Percentiles rank a stretch among this genome's conserved stretches.
Conservation (phyloP, 2,329 filamentous ascomycete species). For the Phymatotrichopsis omnivora region DNA sequence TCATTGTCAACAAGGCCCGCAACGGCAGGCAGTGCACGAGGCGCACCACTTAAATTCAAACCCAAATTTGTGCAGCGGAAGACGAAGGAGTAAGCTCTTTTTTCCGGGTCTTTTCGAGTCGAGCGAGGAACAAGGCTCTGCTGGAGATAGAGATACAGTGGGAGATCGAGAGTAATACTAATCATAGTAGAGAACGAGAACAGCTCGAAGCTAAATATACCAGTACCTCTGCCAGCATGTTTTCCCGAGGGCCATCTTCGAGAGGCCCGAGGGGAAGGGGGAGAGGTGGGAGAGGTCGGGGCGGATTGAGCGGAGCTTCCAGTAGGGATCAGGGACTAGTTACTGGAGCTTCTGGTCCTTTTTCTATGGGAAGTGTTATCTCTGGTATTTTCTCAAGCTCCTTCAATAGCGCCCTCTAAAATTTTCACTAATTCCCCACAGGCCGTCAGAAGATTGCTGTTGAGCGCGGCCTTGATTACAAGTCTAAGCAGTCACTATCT, state of each 20-base stretch:
- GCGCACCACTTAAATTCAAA: slow-evolving; percentile 28
- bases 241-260: slow-evolving; percentile 12
- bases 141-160: not conserved
- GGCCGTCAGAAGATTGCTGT: slow-evolving; percentile 16
- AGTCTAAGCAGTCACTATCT: slow-evolving; percentile 2
- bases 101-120: not conserved
- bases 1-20: slow-evolving; percentile 16
- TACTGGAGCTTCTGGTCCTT: slow-evolving; percentile 28
- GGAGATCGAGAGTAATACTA: not conserved
- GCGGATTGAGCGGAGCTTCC: slow-evolving; percentile 17
- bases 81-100: slow-evolving; percentile 27
- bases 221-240: not conserved
- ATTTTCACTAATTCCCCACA: not conserved
- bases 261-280: slow-evolving; percentile 22
- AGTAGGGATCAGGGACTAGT: slow-evolving; percentile 7
- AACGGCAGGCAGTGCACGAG: slow-evolving; percentile 7
- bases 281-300: slow-evolving; percentile 22
- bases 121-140: not conserved
- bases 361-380: slow-evolving; percentile 29
- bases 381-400: slow-evolving; percentile 15
- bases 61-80: slow-evolving; percentile 29
- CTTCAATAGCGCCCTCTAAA: not conserved
- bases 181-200: slow-evolving; percentile 22
- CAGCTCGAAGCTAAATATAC: slow-evolving; percentile 23
- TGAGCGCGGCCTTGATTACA: slow-evolving; percentile 17